Evolutionary conservation across 176 grass and related monocot genomes (phyloP), one percentile per base, ranked within the genome.

Genomic region (Carex parvula): DNA sequence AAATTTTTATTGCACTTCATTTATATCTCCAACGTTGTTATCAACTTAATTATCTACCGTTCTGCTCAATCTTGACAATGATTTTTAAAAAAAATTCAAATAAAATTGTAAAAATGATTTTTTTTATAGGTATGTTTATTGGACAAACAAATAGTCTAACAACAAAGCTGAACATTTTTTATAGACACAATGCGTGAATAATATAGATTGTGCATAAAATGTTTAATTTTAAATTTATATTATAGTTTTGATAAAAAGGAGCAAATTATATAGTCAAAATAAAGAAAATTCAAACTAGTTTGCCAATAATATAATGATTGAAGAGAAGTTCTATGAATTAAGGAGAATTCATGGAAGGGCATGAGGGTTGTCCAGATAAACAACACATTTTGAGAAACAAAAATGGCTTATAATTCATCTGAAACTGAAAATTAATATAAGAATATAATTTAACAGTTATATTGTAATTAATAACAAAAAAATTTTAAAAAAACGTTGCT

Each of bases 1-100:
- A 77, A 54, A 50, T 0, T 56, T 77, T 77, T 54, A 32, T 77
- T 15, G 6, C 22, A 77, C 73, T 77, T 77, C 73, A 77, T 77
- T 56, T 77, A 56, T 16, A 56, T 56, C 48, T 56, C 18, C 48
- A 76, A 32, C 14, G 13, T 77, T 50, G 70, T 75, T 75, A 44
- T 75, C 33, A 74, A 72, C 12, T 14, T 32, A 12, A 33, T 14
- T 13, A 66, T 65, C 12, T 24, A 53, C 20, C 8, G 1, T 76
- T 22, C 44, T 74, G 70, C 70, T 74, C 10, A 12, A 50, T 50
- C 46, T 50, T 50, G 46, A 12, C 46, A 50, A 11, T 50, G 2
- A 50, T 50, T 50, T 10, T 0, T 2, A 10, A 50, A 50, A 50
- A 50, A 50, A 50, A 11, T 2, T 50, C 46, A 50, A 50, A 12